Percentiles rank a stretch among this genome's conserved stretches.
Conservation (phyloP, 2,329 filamentous ascomycete species). For the Dothistroma pini region DNA sequence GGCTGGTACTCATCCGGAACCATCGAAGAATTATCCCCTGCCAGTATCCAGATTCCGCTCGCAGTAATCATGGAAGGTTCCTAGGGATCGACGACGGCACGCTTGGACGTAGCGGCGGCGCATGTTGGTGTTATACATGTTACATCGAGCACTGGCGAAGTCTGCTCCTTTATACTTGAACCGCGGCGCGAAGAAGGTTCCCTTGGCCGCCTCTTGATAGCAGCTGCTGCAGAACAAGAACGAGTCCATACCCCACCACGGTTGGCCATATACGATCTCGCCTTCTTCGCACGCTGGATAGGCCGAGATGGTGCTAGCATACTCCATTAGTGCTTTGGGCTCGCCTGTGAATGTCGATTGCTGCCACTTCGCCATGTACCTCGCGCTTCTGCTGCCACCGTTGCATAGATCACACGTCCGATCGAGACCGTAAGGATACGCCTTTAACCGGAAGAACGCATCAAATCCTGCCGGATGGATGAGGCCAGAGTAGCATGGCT, state of each 20-base stretch:
- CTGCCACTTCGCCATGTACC: background rate
- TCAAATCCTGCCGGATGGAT: background rate
- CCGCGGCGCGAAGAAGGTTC: background rate
- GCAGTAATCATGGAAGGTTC: background rate
- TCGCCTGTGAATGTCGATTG: background rate
- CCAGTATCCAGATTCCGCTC: background rate
- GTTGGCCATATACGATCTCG: background rate
- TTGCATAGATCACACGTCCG: background rate
- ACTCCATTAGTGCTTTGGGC: background rate
- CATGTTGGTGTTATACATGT: background rate
- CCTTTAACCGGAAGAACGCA: background rate
- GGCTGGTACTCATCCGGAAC: background rate
- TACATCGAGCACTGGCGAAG: background rate
- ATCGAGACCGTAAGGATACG: background rate
- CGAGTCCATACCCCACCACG: background rate
- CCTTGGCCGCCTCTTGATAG: background rate
- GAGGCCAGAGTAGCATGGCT: background rate
- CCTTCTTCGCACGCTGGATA: background rate
- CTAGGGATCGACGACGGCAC: background rate
- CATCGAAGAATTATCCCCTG: background rate
- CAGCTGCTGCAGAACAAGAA: slow-evolving; percentile 2
- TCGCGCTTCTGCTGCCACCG: background rate
- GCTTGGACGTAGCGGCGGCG: background rate
- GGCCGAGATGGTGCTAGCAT: background rate
- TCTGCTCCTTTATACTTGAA: background rate